Percentiles rank a stretch among this genome's conserved stretches.
Evolutionary conservation across 306 rosid genomes (phyloP).

Genomic region (Acacia crassicarpa): DNA sequence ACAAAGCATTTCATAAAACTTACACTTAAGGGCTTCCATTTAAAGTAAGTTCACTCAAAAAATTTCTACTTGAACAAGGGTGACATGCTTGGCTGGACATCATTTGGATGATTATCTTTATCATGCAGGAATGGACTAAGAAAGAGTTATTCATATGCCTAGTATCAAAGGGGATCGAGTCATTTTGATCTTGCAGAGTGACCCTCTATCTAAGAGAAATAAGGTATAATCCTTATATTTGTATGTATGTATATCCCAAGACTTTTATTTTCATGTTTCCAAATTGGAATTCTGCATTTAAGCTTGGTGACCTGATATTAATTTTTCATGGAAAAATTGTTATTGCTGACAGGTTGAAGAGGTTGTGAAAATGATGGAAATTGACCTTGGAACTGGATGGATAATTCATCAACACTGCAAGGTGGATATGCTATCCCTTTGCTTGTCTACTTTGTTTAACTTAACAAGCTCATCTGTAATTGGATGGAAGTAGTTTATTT

Average conservation of each 20-base stretch:
- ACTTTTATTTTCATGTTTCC: not conserved
- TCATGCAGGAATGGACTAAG: constrained; percentile 5
- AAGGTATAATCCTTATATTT: constrained; percentile 44
- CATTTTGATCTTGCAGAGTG: constrained; percentile 55
- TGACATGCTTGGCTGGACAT: not conserved
- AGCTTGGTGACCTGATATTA: not conserved
- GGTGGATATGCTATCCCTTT: constrained; percentile 41
- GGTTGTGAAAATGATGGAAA: constrained; percentile 76
- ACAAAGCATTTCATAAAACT: constrained; percentile 64
- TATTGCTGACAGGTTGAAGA: constrained; percentile 54
- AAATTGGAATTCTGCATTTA: not conserved
- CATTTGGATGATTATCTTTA: not conserved
- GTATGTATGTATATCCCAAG: not conserved
- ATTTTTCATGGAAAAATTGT: not conserved
- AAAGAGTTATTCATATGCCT: constrained; percentile 27
- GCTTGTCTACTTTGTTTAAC: not conserved
- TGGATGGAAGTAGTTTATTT: not conserved
- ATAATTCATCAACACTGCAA: constrained; percentile 60
- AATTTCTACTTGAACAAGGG: not conserved
- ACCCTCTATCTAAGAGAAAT: constrained; percentile 55
- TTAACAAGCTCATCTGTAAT: not conserved
- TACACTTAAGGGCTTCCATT: constrained; percentile 64
- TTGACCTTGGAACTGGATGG: constrained; percentile 60
- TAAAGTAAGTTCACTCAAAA: constrained; percentile 38
- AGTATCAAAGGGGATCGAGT: constrained; percentile 41